Percentiles rank a stretch among this genome's conserved stretches.
phyloP scores from a whole-genome alignment of 2,329 filamentous ascomycete species.

The Leptographium lundbergii region DNA sequence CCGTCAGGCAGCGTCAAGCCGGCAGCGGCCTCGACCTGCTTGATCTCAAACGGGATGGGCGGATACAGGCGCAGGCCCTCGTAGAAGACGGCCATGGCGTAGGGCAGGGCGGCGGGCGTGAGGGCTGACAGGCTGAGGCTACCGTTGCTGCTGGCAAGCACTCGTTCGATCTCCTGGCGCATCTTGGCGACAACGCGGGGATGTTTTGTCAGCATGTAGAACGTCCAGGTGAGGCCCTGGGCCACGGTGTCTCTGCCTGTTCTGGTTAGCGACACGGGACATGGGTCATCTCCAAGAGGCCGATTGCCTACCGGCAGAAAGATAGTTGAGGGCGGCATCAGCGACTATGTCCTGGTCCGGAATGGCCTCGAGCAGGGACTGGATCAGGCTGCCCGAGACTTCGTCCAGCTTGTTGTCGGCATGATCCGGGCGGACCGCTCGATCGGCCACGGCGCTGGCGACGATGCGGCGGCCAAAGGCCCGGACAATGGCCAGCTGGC shows the following conservation, averaged over 20 bases:
- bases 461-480: slow-evolving; percentile 46
- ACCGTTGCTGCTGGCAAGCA: slow-evolving; percentile 12
- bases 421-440: slow-evolving; percentile 10
- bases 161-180: slow-evolving; percentile 26
- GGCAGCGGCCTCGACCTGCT: slow-evolving; percentile 38
- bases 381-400: slow-evolving; percentile 43
- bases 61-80: slow-evolving; percentile 50
- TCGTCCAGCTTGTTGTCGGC: slow-evolving; percentile 19
- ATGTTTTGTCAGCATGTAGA: slow-evolving; percentile 46
- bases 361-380: slow-evolving; percentile 45
- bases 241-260: slow-evolving; percentile 49
- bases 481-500: slow-evolving; percentile 29
- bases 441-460: slow-evolving; percentile 34
- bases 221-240: slow-evolving; percentile 51
- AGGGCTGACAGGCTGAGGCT: slow-evolving; percentile 21
- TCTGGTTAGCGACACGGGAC: background rate
- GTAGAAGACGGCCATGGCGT: slow-evolving; percentile 48
- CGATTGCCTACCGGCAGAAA: slow-evolving; percentile 46
- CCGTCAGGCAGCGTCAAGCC: slow-evolving; percentile 41
- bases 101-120: slow-evolving; percentile 34
- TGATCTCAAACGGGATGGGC: slow-evolving; percentile 54
- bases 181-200: slow-evolving; percentile 26
- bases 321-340: slow-evolving; percentile 53
- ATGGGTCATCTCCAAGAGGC: background rate
- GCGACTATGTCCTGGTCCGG: slow-evolving; percentile 42